Percentiles rank a stretch among this genome's conserved stretches.
phyloP scores from a whole-genome alignment of 306 rosid species.

The Casuarina cunninghamiana region DNA sequence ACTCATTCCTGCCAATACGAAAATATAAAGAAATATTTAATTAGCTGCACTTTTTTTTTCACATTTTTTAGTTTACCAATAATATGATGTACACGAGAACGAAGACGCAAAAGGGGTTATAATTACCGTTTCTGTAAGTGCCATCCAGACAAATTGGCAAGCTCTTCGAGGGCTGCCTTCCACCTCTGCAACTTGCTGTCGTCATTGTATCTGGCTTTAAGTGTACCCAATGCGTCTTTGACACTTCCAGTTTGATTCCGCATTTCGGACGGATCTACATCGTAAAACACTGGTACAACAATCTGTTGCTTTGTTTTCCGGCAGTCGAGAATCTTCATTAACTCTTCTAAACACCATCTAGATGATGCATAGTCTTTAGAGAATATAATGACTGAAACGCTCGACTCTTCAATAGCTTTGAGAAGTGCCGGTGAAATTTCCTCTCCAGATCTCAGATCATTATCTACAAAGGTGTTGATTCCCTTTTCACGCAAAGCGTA shows the following conservation, averaged over 20 bases:
- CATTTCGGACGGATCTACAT: neutral
- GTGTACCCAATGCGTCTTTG: neutral
- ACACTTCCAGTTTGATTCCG: neutral
- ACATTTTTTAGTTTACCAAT: no score
- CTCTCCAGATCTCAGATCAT: neutral
- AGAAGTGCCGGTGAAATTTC: neutral
- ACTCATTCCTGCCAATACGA: neutral
- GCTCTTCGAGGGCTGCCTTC: neutral
- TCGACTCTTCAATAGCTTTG: constrained; percentile 9
- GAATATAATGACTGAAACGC: constrained; percentile 20
- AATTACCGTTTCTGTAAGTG: neutral
- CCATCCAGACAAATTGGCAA: neutral
- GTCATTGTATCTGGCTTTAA: neutral
- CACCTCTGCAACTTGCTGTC: neutral
- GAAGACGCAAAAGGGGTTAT: neutral
- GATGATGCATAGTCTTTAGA: constrained; percentile 29
- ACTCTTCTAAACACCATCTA: neutral
- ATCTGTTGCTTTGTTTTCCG: neutral
- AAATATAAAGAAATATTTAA: no score
- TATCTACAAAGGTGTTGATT: neutral
- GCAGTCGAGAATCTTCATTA: neutral
- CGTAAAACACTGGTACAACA: neutral
- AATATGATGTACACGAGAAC: no score
- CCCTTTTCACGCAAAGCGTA: neutral
- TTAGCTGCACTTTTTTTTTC: no score